Evolutionary conservation across 2,329 filamentous ascomycete species (phyloP), one percentile per base, ranked within the genome.

Genomic region (Bipolaris sorokiniana): DNA sequence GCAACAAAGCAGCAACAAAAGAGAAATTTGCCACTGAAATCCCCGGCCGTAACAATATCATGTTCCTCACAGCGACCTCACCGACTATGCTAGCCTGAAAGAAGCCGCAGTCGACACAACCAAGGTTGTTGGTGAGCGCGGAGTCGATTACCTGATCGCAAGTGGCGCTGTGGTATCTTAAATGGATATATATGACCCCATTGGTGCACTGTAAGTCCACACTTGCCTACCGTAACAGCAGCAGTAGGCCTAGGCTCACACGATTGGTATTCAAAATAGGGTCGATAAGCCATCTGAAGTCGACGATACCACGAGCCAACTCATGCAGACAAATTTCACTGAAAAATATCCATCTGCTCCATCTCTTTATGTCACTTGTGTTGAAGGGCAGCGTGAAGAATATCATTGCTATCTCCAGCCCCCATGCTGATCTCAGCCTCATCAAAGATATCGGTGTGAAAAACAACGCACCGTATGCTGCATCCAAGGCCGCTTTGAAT

Each of bases 141-240:
- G 60, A 22, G 69, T 81, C 18, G 79, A 81, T 63, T 72, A 78
- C 44, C 63, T 82, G 15, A 77, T 81, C 56, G 72, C 77, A 48
- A 80, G 78, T 51, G 76, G 74, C 31, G 76, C 70, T 41, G 67
- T 73, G 16, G 54, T 76, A 1, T 15, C 48, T 18, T 11, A n/a
- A 1, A 31, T 36, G 16, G 50, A 41, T 20, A 28, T 15, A 2
- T 56, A 42, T 13, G 52, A 56, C n/a, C 63, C 71, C 13, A 7
- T 65, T 13, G 44, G 56, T 10, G 53, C 63, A 1, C 46, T 66
- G 44, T 53, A 42, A 34, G 52, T 52, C 28, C 40, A 46, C 11
- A 58, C n/a, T n/a, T n/a, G n/a, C n/a, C n/a, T n/a, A n/a, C n/a
- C n/a, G n/a, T n/a, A n/a, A n/a, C n/a, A n/a, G n/a, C n/a, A n/a